Base-by-base conservation (phyloP, 148 eudicot species). In the Amaranthus hypochondriacus region DNA sequence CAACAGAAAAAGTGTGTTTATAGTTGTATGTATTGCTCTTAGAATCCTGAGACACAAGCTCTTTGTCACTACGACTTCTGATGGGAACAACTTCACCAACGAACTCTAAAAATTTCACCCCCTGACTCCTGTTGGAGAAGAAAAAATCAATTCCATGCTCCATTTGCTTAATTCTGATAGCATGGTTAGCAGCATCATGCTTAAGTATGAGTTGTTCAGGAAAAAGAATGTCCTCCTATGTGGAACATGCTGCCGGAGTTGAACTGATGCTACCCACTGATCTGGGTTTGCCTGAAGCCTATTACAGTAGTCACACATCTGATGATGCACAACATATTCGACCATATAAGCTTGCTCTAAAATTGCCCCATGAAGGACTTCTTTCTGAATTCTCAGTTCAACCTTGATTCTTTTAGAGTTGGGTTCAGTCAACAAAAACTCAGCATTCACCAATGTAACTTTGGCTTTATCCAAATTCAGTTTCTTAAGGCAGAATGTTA, bases 181-280 rank as follows among this genome's bases (percentile, higher is more conserved):
- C 86, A 52, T 77, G 74, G 63, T 70, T 61, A 39, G 91, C 87
- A 56, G 85, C 91, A 68, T 83, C 84, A 57, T 85, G 89, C 79
- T 87, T 85, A 43, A 87, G 82, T 42, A 87, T 85, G 58, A 83
- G 84, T 68, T 87, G 91, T 60, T 87, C 48, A 87, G 75, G 69
- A 81, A 83, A 56, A 87, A 85, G 80, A 90, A 90, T 9, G 96
- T 90, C 52, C 96, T 77, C 69, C 90, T 75, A 70, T 90, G 96
- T 78, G 88, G 15, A 57, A 87, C 89, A 42, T 90, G 87, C 75
- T 90, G 96, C 69, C 96, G 75, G 21, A 90, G 79, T 70, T 88
- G 96, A 64, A 90, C 90, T 11, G 81, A 70, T 66, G 92, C 96
- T 9, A 83, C 89, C 96, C 90, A 88, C 80, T 88, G 90, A 66